Base-by-base conservation (phyloP, 176 grass and related monocot species). In the Alloteropsis semialata region DNA sequence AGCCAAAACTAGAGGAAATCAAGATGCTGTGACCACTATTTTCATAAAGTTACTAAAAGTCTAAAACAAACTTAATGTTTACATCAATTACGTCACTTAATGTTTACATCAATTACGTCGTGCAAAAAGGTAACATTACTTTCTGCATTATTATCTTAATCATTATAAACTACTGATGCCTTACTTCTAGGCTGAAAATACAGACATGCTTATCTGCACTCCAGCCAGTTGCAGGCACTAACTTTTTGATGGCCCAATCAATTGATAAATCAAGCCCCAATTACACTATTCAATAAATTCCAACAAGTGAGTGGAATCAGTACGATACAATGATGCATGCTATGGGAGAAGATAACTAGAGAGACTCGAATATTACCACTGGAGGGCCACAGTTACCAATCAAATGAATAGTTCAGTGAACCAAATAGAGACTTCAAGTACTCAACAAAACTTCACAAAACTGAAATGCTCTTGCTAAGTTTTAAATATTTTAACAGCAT, bases 121-220 rank as follows among this genome's bases (percentile, higher is more conserved):
- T 50, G 59, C 11, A 24, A 24, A 49, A 79, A 39, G 43, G 42
- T 49, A 39, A 16, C 3, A 38, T 49, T 39, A 17, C 53, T 38
- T 30, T 67, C 6, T 24, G 33, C 14, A 67, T 37, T 75, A 27
- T 36, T 14, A n/a, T n/a, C 33, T 3, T 21, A 49, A 74, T 37
- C 34, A 37, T 22, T 19, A 15, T 15, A 15, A 1, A 49, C 30
- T 41, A 37, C 13, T 48, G 19, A 43, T 12, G 54, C 22, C 68
- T 61, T 30, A 82, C 5, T 82, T 72, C 78, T 28, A 28, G 1
- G 25, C 72, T 70, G 66, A 41, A 82, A 71, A 24, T 18, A 70
- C 41, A 16, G 24, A 82, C 24, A 63, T 50, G 5, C 14, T 29
- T 49, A 48, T 11, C 14, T 53, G 17, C 43, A 53, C 14, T n/a